phyloP scores from a whole-genome alignment of 2,329 filamentous ascomycete genomes.

The Lachnum nothofagi region DNA sequence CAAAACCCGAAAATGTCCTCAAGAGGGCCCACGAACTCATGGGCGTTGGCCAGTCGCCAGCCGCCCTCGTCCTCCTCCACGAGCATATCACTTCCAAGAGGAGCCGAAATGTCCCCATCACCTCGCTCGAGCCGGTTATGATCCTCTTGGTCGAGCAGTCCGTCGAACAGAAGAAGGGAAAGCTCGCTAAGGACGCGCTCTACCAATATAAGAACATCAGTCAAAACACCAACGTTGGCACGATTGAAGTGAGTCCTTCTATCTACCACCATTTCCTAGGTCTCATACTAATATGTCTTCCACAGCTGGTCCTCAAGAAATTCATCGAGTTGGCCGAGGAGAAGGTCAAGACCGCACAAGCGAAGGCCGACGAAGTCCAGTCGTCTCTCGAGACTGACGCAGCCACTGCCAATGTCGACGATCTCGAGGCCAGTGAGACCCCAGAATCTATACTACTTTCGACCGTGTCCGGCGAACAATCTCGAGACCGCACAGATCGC shows the following conservation, averaged over 20 bases:
- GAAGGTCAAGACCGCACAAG: constrained; percentile 92
- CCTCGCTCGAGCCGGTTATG: constrained; percentile 96
- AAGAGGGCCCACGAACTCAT: constrained; percentile 98
- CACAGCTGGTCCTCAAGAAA: constrained; percentile 82
- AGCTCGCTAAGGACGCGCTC: constrained; percentile 94
- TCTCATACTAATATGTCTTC: constrained; percentile 13
- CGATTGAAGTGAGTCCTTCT: constrained; percentile 69
- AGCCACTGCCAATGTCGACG: constrained; percentile 74
- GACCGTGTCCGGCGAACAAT: constrained; percentile 96
- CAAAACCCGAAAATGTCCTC: constrained; percentile 98
- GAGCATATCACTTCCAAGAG: constrained; percentile 99
- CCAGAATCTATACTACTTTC: constrained; percentile 97
- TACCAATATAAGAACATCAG: constrained; percentile 99
- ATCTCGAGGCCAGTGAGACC: constrained; percentile 94
- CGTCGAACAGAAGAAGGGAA: constrained; percentile 96
- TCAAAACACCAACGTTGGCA: constrained; percentile 96
- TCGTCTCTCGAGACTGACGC: constrained; percentile 73
- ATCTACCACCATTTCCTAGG: neutral
- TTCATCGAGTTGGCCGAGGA: constrained; percentile 96
- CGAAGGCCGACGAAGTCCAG: constrained; percentile 93
- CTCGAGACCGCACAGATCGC: constrained; percentile 91
- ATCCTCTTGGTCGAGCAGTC: constrained; percentile 93
- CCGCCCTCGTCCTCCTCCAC: constrained; percentile 90
- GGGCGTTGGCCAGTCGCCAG: constrained; percentile 87
- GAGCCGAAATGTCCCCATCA: constrained; percentile 94